Conservation (phyloP, 495 filamentous ascomycete species). For the Neurospora cerealis region DNA sequence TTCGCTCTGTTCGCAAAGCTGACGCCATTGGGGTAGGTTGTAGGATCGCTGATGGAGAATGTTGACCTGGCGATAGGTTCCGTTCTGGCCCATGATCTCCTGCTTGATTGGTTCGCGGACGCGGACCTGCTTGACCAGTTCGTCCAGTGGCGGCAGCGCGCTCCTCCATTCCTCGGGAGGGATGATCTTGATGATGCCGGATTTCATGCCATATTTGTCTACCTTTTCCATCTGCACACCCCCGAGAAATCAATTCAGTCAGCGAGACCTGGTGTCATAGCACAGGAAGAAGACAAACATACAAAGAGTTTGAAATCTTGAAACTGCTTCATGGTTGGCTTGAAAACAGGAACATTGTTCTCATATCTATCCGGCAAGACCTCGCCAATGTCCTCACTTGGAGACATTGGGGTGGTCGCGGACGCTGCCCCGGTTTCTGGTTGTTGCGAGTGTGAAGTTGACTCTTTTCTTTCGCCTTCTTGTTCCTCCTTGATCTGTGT, state of each 20-base stretch:
- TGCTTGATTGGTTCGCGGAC: conserved; percentile 97
- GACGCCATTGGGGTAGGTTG: conserved; percentile 92
- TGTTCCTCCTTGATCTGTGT: conserved; percentile 27
- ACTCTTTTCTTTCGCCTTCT: background rate
- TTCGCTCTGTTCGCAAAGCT: conserved; percentile 81
- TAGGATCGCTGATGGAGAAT: conserved; percentile 92
- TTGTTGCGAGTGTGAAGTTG: background rate
- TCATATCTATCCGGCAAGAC: conserved; percentile 79
- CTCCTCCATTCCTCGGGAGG: conserved; percentile 92
- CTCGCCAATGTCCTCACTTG: conserved; percentile 53
- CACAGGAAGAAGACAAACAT: conserved; percentile 16
- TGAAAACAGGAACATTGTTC: conserved; percentile 88
- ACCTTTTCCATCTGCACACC: conserved; percentile 58
- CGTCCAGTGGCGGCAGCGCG: conserved; percentile 63
- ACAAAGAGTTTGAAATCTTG: conserved; percentile 77
- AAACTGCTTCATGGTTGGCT: conserved; percentile 92
- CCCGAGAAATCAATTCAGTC: conserved; percentile 1
- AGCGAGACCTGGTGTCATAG: background rate
- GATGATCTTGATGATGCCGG: conserved; percentile 91
- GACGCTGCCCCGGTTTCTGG: background rate
- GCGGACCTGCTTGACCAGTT: conserved; percentile 79
- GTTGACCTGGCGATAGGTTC: conserved; percentile 91
- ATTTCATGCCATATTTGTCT: conserved; percentile 92
- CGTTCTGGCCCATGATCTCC: conserved; percentile 89
- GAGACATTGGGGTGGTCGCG: background rate